phyloP scores from a whole-genome alignment of 2,329 filamentous ascomycete genomes.

The Pestalotiopsis sp. region DNA sequence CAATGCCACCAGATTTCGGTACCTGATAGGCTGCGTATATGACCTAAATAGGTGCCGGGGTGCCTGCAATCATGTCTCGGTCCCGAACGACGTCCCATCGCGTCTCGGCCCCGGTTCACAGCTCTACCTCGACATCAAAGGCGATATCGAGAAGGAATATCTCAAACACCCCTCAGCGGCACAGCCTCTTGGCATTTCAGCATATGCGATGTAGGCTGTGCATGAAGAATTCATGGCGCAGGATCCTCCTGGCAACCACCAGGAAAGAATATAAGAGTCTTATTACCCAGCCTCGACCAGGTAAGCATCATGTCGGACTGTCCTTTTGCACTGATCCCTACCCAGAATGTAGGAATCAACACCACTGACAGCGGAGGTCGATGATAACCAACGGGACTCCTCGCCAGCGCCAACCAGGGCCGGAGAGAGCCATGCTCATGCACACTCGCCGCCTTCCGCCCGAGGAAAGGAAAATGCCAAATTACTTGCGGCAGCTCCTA shows the following conservation, averaged over 20 bases:
- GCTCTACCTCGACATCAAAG: neutral
- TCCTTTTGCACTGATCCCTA: no score
- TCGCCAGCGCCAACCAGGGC: neutral
- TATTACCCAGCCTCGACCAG: neutral
- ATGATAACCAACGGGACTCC: neutral
- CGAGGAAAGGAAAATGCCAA: neutral
- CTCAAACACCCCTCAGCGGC: neutral
- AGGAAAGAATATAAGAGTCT: neutral
- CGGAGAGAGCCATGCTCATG: neutral
- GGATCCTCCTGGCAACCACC: neutral
- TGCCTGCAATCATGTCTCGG: neutral
- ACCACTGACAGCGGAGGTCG: neutral
- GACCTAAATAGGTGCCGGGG: neutral
- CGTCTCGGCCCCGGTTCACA: neutral
- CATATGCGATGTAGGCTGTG: neutral
- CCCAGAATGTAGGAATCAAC: neutral
- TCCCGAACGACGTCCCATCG: neutral
- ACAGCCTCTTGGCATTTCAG: neutral
- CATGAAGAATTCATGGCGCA: neutral
- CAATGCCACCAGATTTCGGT: no score
- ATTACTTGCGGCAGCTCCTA: neutral
- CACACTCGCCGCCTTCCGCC: neutral
- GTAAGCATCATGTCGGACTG: neutral
- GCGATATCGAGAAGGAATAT: neutral
- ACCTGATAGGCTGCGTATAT: no score